Evolutionary conservation across 495 filamentous ascomycete genomes (phyloP).

Genomic region (Echria macrotheca): DNA sequence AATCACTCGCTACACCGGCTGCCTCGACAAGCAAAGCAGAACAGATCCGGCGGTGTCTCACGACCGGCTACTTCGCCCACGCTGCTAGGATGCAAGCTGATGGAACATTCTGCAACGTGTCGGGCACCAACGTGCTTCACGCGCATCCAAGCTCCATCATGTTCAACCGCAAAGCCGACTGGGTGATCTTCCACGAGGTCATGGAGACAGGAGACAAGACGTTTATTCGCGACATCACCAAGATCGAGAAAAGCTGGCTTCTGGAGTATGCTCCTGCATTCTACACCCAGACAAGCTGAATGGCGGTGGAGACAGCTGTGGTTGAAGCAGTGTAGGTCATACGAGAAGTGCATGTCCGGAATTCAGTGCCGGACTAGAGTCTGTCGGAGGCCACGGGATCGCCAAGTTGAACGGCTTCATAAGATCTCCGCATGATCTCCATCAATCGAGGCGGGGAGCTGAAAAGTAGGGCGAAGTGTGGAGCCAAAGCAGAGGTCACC

Average conservation of each 20-base stretch:
- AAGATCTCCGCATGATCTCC: no score
- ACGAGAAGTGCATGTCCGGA: no score
- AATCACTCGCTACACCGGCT: conserved; percentile 33
- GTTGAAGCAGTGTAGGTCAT: no score
- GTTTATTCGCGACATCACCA: conserved; percentile 86
- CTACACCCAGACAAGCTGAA: conserved; percentile 55
- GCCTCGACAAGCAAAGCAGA: conserved; percentile 50
- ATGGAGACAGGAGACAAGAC: conserved; percentile 87
- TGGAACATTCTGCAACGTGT: conserved; percentile 80
- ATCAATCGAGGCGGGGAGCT: no score
- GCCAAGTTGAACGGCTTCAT: no score
- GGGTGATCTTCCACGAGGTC: conserved; percentile 95
- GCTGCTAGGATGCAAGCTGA: conserved; percentile 94
- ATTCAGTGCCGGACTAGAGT: no score
- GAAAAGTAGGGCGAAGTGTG: no score
- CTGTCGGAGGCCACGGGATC: no score
- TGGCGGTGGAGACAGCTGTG: neutral
- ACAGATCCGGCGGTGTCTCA: conserved; percentile 78
- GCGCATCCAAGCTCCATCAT: conserved; percentile 91
- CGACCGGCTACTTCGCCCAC: conserved; percentile 90
- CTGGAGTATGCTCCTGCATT: conserved; percentile 83
- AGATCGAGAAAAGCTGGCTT: conserved; percentile 87
- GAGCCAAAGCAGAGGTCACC: no score
- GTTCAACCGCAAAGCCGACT: conserved; percentile 97
- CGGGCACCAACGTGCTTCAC: conserved; percentile 66